Conservation (phyloP, 2,329 filamentous ascomycete genomes). For the Clarireedia hainanense region DNA sequence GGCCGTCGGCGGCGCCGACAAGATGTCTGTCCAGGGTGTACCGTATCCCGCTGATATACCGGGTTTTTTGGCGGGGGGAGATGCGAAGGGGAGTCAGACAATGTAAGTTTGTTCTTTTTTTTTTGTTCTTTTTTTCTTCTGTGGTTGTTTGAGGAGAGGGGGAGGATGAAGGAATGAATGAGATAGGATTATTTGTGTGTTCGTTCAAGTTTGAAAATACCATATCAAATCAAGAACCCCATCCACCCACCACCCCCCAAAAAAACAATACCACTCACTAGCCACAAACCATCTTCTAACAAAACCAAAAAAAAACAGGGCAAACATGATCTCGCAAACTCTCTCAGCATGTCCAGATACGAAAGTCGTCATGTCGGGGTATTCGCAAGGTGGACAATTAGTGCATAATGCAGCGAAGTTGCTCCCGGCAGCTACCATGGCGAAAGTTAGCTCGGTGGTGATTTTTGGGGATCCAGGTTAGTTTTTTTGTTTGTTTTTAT, state of each 20-base stretch:
- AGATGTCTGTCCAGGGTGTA: slow-evolving; percentile 44
- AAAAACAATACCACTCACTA: too few relatives aligned
- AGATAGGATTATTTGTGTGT: too few relatives aligned
- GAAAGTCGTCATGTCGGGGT: slow-evolving; percentile 16
- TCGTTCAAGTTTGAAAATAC: too few relatives aligned
- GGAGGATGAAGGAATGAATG: too few relatives aligned
- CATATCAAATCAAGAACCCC: too few relatives aligned
- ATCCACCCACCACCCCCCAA: too few relatives aligned
- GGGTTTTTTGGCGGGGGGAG: slow-evolving; percentile 41
- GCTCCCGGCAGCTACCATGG: slow-evolving; percentile 10
- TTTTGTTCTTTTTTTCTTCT: too few relatives aligned
- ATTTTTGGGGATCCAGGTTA: slow-evolving; percentile 24
- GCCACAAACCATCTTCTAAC: too few relatives aligned
- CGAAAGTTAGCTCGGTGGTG: slow-evolving; percentile 19
- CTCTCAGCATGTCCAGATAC: neutral
- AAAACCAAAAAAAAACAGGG: neutral
- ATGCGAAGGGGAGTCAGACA: slow-evolving; percentile 33
- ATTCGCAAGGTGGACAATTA: slow-evolving; percentile 21
- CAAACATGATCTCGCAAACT: neutral
- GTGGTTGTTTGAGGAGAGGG: too few relatives aligned
- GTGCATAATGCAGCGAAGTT: slow-evolving; percentile 19
- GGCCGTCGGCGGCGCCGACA: slow-evolving; percentile 29
- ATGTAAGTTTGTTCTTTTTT: slow-evolving; percentile 27
- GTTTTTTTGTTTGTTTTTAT: neutral
- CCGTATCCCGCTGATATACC: slow-evolving; percentile 39